Percentiles rank a stretch among this genome's conserved stretches.
These are phyloP conservation scores for Debaryomyces fabryi DNA, from an alignment of 1,139 yeast genomes.

Conservation along the genomic window DNA sequence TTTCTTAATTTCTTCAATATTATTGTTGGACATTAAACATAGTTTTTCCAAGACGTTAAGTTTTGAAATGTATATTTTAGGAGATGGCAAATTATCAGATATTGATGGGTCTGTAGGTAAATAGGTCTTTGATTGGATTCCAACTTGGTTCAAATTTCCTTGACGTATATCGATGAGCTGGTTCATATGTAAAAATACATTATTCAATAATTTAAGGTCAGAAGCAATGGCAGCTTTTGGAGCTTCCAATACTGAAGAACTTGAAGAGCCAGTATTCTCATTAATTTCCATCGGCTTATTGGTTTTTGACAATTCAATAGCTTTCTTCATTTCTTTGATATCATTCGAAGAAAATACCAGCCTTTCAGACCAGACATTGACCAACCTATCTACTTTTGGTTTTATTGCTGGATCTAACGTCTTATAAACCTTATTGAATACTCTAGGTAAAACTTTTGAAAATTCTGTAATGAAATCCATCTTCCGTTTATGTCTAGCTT, in stretches of 20 bases:
- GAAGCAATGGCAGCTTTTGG: slow-evolving; percentile 29
- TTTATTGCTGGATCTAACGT: slow-evolving; percentile 42
- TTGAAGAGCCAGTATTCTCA: slow-evolving; percentile 8
- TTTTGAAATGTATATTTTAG: slow-evolving; percentile 50
- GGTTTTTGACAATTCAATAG: slow-evolving; percentile 28
- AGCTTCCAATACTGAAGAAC: slow-evolving; percentile 7
- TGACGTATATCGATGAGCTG: slow-evolving; percentile 35
- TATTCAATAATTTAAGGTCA: slow-evolving; percentile 43
- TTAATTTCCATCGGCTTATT: slow-evolving; percentile 10
- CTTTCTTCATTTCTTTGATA: slow-evolving; percentile 44
- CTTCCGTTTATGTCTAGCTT: slow-evolving; percentile 67
- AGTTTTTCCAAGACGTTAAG: slow-evolving; percentile 47
- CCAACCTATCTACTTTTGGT: slow-evolving; percentile 63
- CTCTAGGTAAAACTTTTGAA: slow-evolving; percentile 46
- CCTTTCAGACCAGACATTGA: slow-evolving; percentile 78
- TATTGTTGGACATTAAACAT: slow-evolving; percentile 38
- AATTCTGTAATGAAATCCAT: slow-evolving; percentile 64
- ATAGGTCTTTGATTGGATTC: slow-evolving; percentile 45
- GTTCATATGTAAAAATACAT: slow-evolving; percentile 32
- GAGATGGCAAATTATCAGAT: slow-evolving; percentile 54
- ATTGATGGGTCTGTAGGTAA: slow-evolving; percentile 44
- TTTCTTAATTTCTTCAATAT: slow-evolving; percentile 40
- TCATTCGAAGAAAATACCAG: slow-evolving; percentile 51
- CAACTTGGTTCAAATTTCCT: slow-evolving; percentile 45
- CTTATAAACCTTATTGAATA: slow-evolving; percentile 35